A percentile compares a stretch with the other conserved stretches of the same genome.
Conservation (phyloP, 495 filamentous ascomycete genomes). For the Hypoxylon perforatum region DNA sequence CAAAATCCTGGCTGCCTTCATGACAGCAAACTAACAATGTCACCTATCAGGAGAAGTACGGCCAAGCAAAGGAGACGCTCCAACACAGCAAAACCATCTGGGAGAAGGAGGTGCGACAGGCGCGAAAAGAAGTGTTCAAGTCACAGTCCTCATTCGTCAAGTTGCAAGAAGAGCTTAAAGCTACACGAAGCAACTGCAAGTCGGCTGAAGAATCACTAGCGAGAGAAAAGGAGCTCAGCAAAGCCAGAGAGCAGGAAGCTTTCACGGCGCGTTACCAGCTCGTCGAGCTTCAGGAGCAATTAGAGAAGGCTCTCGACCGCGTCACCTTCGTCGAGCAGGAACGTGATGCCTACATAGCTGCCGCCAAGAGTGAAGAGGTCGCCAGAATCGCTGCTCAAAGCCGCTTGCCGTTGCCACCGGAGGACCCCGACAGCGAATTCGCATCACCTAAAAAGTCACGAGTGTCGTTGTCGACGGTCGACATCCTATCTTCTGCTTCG, state of each 20-base stretch:
- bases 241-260: constrained; percentile 75
- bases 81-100: constrained; percentile 77
- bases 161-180: constrained; percentile 83
- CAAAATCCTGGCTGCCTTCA: not conserved
- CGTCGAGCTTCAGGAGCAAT: constrained; percentile 77
- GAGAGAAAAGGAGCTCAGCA: constrained; percentile 59
- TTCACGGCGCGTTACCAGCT: constrained; percentile 80
- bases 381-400: constrained; percentile 73
- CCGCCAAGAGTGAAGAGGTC: constrained; percentile 67
- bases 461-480: constrained; percentile 51
- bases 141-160: constrained; percentile 80
- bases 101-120: constrained; percentile 85
- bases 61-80: constrained; percentile 78
- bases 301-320: constrained; percentile 71
- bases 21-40: constrained; percentile 10
- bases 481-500: constrained; percentile 55
- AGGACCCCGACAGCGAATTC: constrained; percentile 57
- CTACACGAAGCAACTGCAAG: constrained; percentile 64
- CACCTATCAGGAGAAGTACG: constrained; percentile 73
- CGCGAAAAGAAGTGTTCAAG: constrained; percentile 88
- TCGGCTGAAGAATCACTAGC: constrained; percentile 54
- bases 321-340: constrained; percentile 76
- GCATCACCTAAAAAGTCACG: constrained; percentile 56
- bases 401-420: constrained; percentile 67
- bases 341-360: constrained; percentile 71